These are phyloP conservation scores for Wickerhamia fluorescens DNA, from an alignment of 805 yeast genomes.

Conservation along the genomic window DNA sequence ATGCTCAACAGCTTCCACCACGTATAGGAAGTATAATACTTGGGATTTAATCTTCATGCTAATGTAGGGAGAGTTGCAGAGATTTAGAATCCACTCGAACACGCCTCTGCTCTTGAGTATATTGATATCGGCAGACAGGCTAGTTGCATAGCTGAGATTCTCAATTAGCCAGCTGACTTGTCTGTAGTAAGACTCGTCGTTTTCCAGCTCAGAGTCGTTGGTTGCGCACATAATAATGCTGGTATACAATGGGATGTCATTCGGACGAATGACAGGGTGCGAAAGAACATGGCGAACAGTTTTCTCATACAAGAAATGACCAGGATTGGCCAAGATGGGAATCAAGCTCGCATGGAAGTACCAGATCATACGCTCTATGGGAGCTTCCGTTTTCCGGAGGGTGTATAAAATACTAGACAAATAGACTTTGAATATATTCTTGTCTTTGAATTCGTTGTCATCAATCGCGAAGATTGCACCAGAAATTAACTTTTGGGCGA, in stretches of 20 bases:
- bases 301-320: slow-evolving; percentile 67
- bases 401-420: slow-evolving; percentile 42
- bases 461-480: slow-evolving; percentile 34
- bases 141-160: slow-evolving; percentile 41
- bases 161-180: slow-evolving; percentile 64
- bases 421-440: slow-evolving; percentile 46
- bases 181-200: slow-evolving; percentile 45
- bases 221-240: slow-evolving; percentile 24
- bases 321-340: slow-evolving; percentile 58
- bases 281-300: slow-evolving; percentile 58
- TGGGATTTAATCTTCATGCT: slow-evolving; percentile 31
- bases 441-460: slow-evolving; percentile 46
- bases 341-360: slow-evolving; percentile 48
- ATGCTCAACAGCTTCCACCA: slow-evolving; percentile 44
- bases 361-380: slow-evolving; percentile 45
- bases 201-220: slow-evolving; percentile 23
- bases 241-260: slow-evolving; percentile 42
- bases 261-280: slow-evolving; percentile 38
- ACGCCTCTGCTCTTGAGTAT: slow-evolving; percentile 47
- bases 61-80: slow-evolving; percentile 45
- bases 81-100: slow-evolving; percentile 60
- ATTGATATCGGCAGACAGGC: slow-evolving; percentile 43
- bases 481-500: slow-evolving; percentile 38
- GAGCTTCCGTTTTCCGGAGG: slow-evolving; percentile 12
- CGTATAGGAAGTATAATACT: slow-evolving; percentile 37